Base-by-base conservation (phyloP, 495 filamentous ascomycete species). In the Parachaetomium inaequale region DNA sequence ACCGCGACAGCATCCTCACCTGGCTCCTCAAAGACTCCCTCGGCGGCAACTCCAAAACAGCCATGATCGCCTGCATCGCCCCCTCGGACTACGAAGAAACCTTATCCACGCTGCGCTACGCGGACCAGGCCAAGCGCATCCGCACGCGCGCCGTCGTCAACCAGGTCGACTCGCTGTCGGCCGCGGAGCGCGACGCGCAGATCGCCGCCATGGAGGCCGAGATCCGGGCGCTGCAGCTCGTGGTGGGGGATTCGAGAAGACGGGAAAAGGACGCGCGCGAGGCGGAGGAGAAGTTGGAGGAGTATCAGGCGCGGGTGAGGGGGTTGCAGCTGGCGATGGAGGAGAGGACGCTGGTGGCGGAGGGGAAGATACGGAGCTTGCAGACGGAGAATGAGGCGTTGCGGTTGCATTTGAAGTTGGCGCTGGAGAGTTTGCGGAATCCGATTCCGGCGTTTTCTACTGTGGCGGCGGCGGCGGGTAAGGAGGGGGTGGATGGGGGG, bases 11-110 rank as follows among this genome's bases (percentile, higher is more conserved):
- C 2, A 93, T 98, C 66, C 83, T 98, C n/a, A 98, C 94, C 11
- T 98, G 93, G 92, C 81, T 98, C 23, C 80, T 98, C 63, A 98
- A 98, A 70, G 94, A 98, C 72, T 91, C 87, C 3, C 81, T 98
- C 2, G 94, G 95, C 17, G 94, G 94, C 40, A 98, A 98, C 76
- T 89, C 85, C 66, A 98, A 98, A 74, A 98, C 94, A 7, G 94
- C 94, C 43, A 98, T 98, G 94, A 97, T 98, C 63, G 94, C 94
- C 15, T 98, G 95, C 72, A 96, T 98, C 69, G 84, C 92, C 7
- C 94, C 94, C 0, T 87, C 87, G 1, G 94, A 98, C 79, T 98
- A 98, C 73, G 94, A 98, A 56, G 94, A 98, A 71, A 98, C 94
- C 0, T 86, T 98, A 3, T 94, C 90, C 6, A 98, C 94, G 3